These are phyloP conservation scores for Rhizopus arrhizus DNA, from an alignment of 371 early-diverging fungal genomes.

Conservation along the genomic window DNA sequence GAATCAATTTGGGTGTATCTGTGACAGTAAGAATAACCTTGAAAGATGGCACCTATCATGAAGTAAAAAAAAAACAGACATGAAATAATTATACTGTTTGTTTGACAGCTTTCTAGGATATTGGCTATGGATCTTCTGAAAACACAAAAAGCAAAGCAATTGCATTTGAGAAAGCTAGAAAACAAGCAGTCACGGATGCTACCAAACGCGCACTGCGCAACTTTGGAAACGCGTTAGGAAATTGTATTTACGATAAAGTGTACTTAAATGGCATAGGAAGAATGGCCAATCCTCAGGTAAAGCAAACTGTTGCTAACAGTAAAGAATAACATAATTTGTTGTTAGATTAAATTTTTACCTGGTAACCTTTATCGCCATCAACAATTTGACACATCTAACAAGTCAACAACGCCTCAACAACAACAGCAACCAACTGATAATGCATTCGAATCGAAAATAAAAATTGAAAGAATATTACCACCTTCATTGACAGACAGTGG, in stretches of 20 bases:
- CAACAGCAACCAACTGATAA: neutral
- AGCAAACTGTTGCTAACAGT: neutral
- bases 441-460: neutral
- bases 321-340: neutral
- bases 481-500: neutral
- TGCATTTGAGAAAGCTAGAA: slow-evolving; percentile 95
- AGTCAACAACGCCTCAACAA: neutral
- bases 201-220: slow-evolving; percentile 90
- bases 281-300: slow-evolving; percentile 40
- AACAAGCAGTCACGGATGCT: slow-evolving; percentile 97
- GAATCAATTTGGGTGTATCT: slow-evolving; percentile 77
- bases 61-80: slow-evolving; percentile 55
- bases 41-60: slow-evolving; percentile 92
- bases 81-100: no score
- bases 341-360: slow-evolving; percentile 32
- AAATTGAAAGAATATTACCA: neutral
- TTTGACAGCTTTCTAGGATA: slow-evolving; percentile 28
- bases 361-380: slow-evolving; percentile 32
- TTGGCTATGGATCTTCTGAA: slow-evolving; percentile 64
- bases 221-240: slow-evolving; percentile 96
- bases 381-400: slow-evolving; percentile 20
- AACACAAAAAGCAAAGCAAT: slow-evolving; percentile 78
- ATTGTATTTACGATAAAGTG: slow-evolving; percentile 94
- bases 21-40: slow-evolving; percentile 87
- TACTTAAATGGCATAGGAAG: slow-evolving; percentile 65